phyloP scores from a whole-genome alignment of 179 eudicot species.

The Silene coronaria region DNA sequence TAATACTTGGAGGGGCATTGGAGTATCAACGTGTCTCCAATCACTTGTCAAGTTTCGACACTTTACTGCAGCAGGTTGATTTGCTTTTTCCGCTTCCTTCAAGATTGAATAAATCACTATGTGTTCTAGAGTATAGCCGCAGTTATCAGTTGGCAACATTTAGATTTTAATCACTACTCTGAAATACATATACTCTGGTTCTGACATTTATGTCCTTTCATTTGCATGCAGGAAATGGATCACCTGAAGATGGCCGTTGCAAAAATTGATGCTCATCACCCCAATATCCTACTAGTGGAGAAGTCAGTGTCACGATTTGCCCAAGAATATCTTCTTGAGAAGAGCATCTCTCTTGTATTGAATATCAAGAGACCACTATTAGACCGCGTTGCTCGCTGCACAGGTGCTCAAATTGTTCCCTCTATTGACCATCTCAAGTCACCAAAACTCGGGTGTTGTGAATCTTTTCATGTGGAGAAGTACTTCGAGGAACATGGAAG shows the following conservation, averaged over 20 bases:
- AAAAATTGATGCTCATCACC: constrained; percentile 41
- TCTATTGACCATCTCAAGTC: constrained; percentile 37
- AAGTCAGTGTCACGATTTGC: constrained; percentile 51
- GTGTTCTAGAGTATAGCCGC: not conserved
- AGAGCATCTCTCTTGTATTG: constrained; percentile 42
- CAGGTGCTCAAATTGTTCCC: constrained; percentile 47
- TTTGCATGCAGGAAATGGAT: constrained; percentile 42
- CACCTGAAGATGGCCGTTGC: constrained; percentile 53
- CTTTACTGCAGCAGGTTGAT: constrained; percentile 42
- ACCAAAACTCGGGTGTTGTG: constrained; percentile 38
- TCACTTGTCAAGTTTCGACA: constrained; percentile 45
- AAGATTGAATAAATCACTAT: not conserved
- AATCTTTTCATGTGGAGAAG: constrained; percentile 43
- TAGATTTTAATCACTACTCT: not conserved
- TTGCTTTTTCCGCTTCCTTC: constrained; percentile 13
- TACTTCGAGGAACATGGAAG: constrained; percentile 47
- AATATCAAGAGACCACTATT: constrained; percentile 44
- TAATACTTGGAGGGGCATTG: constrained; percentile 50
- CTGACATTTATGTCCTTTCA: constrained; percentile 15
- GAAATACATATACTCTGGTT: not conserved
- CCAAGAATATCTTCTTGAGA: constrained; percentile 45
- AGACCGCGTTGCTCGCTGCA: constrained; percentile 49
- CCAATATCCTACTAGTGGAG: constrained; percentile 45
- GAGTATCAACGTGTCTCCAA: constrained; percentile 50
- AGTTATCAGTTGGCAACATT: not conserved